Evolutionary conservation across 768 basidiomycete species (phyloP), one percentile per base, ranked within the genome.

Genomic region (Boletus rufocinnamomeus): DNA sequence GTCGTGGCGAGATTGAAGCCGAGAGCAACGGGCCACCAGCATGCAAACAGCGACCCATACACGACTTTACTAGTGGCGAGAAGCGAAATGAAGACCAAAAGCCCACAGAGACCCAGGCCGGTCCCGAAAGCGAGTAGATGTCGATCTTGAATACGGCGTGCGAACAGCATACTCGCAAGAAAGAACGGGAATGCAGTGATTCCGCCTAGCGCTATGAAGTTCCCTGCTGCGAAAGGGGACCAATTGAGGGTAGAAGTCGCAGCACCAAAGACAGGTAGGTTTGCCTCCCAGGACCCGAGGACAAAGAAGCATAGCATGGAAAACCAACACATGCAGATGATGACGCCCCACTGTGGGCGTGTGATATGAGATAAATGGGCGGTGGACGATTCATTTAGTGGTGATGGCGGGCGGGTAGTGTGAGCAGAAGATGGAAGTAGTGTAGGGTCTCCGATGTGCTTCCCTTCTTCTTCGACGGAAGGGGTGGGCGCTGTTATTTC

Each of bases 1-100:
- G 86, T 88, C 61, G 81, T 86, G n/a, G 85, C 81, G 13, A 89
- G 74, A 69, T 89, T 89, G 76, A 89, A 89, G 2, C 88, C 88
- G 6, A 88, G 76, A 27, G 88, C 87, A 25, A 88, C 75, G 41
- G 82, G 76, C 68, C 67, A 74, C 74, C 76, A 80, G 57, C 72
- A 74, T 7, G 69, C 66, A 58, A 79, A 79, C 6, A 87, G 63
- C 17, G 77, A 77, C 7, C 76, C 80, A 58, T 83, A 85, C 27
- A 70, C 75, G 21, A 84, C 69, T 25, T 65, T 75, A 25, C 69
- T 63, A 25, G 77, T 67, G 27, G 63, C 58, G 10, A 86, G 72
- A 34, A 87, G 73, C 14, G 70, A 73, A 25, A 85, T 68, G 66
- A 84, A 79, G 55, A 82, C 70, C 48, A 85, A 55, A 32, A 88